phyloP scores from a whole-genome alignment of 352 stramenopile genomes.

The Globisporangium irregulare region DNA sequence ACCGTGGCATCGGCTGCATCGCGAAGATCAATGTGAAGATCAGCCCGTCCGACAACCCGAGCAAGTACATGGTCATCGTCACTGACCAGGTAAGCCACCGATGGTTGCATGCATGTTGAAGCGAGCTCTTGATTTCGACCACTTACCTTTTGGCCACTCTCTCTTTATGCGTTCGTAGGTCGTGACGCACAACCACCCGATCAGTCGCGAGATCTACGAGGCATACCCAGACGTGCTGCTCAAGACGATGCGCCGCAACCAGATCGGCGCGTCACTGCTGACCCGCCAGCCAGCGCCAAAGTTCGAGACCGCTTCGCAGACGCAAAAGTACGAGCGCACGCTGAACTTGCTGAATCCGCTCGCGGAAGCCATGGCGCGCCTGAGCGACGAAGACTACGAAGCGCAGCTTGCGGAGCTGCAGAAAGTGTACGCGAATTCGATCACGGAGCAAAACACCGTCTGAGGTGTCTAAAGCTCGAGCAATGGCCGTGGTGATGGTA shows the following conservation, averaged over 20 bases:
- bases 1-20: conserved; percentile 80
- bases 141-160: not conserved
- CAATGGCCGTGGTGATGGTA: not conserved
- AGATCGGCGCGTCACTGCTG: conserved; percentile 59
- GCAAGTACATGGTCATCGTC: conserved; percentile 87
- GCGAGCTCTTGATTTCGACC: not conserved
- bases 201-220: conserved; percentile 84
- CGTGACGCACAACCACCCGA: conserved; percentile 81
- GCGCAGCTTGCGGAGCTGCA: conserved; percentile 68
- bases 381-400: conserved; percentile 74
- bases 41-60: conserved; percentile 71
- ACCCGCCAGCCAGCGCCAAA: conserved; percentile 67
- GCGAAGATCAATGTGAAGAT: conserved; percentile 89
- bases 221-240: conserved; percentile 81
- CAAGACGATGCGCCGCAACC: conserved; percentile 81
- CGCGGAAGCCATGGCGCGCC: conserved; percentile 69
- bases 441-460: conserved; percentile 57
- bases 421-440: conserved; percentile 65
- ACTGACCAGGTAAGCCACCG: conserved; percentile 60
- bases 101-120: not conserved
- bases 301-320: conserved; percentile 69
- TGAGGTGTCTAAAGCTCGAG: conserved; percentile 23
- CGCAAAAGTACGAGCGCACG: conserved; percentile 79
- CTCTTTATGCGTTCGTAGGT: conserved; percentile 34
- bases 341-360: conserved; percentile 61